A percentile compares a stretch with the other conserved stretches of the same genome.
These are phyloP conservation scores for Wickerhamiella sorbophila DNA, from an alignment of 805 yeast genomes.

Conservation along the genomic window DNA sequence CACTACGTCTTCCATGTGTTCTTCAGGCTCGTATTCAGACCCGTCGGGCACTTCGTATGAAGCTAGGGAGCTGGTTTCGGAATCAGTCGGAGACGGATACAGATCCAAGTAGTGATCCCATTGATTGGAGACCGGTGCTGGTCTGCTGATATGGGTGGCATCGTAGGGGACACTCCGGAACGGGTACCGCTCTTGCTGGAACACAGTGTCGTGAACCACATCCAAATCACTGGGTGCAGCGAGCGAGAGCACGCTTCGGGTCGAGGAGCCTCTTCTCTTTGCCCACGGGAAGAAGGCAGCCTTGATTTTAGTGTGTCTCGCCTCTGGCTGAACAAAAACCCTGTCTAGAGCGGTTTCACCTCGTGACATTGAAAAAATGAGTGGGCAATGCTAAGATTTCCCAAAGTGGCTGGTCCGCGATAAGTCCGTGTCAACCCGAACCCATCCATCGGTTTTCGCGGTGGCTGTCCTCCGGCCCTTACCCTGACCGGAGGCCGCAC, in stretches of 20 bases:
- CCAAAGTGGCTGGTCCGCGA: neutral
- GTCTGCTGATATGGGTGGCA: neutral
- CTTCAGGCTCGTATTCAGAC: slow-evolving; percentile 13
- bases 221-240: neutral
- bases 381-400: neutral
- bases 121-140: neutral
- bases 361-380: neutral
- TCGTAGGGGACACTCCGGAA: neutral
- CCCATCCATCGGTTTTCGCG: no score
- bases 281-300: neutral
- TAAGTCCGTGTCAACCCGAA: no score
- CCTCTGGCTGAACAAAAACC: neutral
- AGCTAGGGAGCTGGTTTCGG: neutral
- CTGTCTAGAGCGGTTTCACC: neutral
- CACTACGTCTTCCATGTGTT: slow-evolving; percentile 10
- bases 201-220: slow-evolving; percentile 2
- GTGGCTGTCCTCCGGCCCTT: no score
- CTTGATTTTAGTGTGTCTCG: neutral
- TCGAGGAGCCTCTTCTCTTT: neutral
- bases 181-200: neutral
- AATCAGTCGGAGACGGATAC: neutral
- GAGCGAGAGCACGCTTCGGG: neutral
- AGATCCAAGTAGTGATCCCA: slow-evolving; percentile 4
- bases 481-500: no score
- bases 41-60: neutral